These are phyloP conservation scores for Metarhizium guizhouense DNA, from an alignment of 2,329 filamentous ascomycete genomes.

Conservation along the genomic window DNA sequence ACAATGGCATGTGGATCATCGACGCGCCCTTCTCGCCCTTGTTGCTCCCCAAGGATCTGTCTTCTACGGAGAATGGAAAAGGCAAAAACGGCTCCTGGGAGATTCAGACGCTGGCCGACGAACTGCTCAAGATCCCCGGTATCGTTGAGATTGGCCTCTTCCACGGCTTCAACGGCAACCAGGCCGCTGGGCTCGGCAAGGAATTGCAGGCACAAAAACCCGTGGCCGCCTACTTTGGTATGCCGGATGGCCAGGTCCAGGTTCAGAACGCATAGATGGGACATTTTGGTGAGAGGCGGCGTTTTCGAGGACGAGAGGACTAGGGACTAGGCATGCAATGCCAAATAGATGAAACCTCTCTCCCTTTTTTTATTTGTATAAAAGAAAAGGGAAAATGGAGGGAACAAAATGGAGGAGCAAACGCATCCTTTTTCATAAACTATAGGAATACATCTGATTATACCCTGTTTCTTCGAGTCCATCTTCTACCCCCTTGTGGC, in stretches of 20 bases:
- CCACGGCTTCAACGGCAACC: constrained; percentile 66
- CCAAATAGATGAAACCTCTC: neutral
- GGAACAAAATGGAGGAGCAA: no score
- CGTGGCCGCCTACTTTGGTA: constrained; percentile 89
- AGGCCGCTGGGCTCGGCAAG: constrained; percentile 45
- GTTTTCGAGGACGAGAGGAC: neutral
- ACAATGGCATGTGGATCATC: constrained; percentile 65
- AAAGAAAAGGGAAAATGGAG: no score
- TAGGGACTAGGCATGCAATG: neutral
- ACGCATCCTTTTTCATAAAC: no score
- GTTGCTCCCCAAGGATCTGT: constrained; percentile 48
- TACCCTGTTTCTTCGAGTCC: neutral
- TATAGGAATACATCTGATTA: neutral
- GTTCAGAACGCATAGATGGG: constrained; percentile 14
- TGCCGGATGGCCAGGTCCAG: constrained; percentile 61
- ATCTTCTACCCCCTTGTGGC: neutral
- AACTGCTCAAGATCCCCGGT: constrained; percentile 73
- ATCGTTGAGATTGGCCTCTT: constrained; percentile 92
- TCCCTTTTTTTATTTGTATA: no score
- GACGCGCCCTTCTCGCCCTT: constrained; percentile 82
- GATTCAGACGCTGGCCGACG: constrained; percentile 62
- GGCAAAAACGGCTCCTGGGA: constrained; percentile 61
- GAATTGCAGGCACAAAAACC: constrained; percentile 76
- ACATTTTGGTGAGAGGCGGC: neutral
- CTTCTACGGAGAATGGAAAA: constrained; percentile 39